Evolutionary conservation across 352 stramenopile species (phyloP).

Genomic region (Albugo laibachii): DNA sequence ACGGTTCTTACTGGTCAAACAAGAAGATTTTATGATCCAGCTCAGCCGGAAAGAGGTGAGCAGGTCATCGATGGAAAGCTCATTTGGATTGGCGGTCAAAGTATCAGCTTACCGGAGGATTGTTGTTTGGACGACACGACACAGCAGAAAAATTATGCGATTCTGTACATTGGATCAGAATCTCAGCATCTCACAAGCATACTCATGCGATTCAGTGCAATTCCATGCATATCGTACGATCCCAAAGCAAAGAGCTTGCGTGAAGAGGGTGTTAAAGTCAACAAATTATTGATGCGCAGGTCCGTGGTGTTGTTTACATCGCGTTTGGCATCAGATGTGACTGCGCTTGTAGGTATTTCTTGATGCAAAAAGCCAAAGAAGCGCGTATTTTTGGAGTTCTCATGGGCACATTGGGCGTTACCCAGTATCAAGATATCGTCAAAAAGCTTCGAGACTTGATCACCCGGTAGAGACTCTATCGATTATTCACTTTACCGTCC

Average conservation of each 20-base stretch:
- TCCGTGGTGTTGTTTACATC: background rate
- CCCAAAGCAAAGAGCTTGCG: constrained; percentile 19
- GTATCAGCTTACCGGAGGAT: background rate
- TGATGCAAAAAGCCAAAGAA: constrained; percentile 87
- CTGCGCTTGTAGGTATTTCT: constrained; percentile 25
- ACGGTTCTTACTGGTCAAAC: constrained; percentile 37
- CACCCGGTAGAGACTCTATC: constrained; percentile 27
- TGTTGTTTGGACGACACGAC: constrained; percentile 8
- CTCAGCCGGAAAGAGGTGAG: constrained; percentile 4
- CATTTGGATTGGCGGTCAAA: background rate
- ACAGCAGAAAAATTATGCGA: constrained; percentile 15
- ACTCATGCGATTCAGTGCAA: constrained; percentile 43
- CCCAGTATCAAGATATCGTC: constrained; percentile 85
- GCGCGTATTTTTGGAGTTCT: constrained; percentile 91
- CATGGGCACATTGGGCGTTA: constrained; percentile 87
- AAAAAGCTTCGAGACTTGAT: constrained; percentile 75
- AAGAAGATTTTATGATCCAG: constrained; percentile 46
- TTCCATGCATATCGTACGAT: constrained; percentile 59
- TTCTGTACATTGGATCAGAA: constrained; percentile 63
- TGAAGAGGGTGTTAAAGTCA: constrained; percentile 37
- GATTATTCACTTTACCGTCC: background rate
- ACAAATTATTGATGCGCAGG: constrained; percentile 36
- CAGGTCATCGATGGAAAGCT: background rate
- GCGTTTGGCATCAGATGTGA: constrained; percentile 1
- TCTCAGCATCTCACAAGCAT: constrained; percentile 68